phyloP scores from a whole-genome alignment of 1,284 basidiomycete genomes.

The Moniliella sp. region DNA sequence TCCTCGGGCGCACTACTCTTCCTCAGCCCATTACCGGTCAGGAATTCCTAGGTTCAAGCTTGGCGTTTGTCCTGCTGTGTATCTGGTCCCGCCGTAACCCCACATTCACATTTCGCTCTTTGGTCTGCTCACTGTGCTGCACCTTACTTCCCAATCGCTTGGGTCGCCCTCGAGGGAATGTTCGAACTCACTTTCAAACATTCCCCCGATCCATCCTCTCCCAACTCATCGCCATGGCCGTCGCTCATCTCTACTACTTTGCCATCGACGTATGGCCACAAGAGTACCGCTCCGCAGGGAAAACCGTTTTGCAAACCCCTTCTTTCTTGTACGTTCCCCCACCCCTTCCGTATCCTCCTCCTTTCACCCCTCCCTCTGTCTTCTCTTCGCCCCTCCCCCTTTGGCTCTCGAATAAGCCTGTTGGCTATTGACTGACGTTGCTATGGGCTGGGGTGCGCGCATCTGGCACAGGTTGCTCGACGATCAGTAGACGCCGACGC shows the following conservation, averaged over 20 bases:
- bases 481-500: too few species aligned
- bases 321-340: constrained; percentile 47
- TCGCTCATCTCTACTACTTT: constrained; percentile 47
- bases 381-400: not conserved
- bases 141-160: constrained; percentile 77
- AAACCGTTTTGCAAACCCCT: constrained; percentile 56
- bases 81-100: constrained; percentile 80
- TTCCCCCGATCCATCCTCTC: constrained; percentile 56
- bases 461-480: too few species aligned
- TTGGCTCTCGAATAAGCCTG: too few species aligned
- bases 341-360: too few species aligned
- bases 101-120: constrained; percentile 83
- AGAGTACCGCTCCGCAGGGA: constrained; percentile 61
- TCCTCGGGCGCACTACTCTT: constrained; percentile 48
- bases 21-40: constrained; percentile 33
- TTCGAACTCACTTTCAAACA: constrained; percentile 56
- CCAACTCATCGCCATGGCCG: constrained; percentile 43
- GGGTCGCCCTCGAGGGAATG: constrained; percentile 70
- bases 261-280: constrained; percentile 77
- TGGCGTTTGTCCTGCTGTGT: constrained; percentile 56
- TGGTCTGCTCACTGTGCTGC: constrained; percentile 74
- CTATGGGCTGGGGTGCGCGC: too few species aligned
- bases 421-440: too few species aligned
- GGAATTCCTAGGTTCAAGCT: constrained; percentile 10
- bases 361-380: not conserved